These are phyloP conservation scores for Irpex sp. DNA, from an alignment of 1,284 basidiomycete species.

Conservation along the genomic window DNA sequence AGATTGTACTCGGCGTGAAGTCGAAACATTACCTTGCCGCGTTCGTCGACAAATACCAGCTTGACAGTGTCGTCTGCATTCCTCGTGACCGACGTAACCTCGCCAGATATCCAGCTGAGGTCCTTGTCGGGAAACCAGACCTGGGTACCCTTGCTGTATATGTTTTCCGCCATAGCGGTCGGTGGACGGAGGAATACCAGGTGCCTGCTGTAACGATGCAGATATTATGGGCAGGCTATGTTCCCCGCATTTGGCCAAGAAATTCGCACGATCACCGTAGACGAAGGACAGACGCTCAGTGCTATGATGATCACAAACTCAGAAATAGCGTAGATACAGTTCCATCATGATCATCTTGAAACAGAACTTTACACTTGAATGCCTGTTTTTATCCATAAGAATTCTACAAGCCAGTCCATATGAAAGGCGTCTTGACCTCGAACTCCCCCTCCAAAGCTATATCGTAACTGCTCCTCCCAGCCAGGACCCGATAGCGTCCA, in stretches of 20 bases:
- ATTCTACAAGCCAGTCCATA: conserved; percentile 44
- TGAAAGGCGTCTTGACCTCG: conserved; percentile 34
- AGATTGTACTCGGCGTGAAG: conserved; percentile 1
- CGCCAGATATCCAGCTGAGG: conserved; percentile 88
- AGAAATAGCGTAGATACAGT: too few species aligned
- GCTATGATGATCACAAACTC: not conserved
- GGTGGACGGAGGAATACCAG: not conserved
- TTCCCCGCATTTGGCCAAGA: not conserved
- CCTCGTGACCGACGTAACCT: conserved; percentile 67
- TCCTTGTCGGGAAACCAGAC: conserved; percentile 93
- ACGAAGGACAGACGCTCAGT: not conserved
- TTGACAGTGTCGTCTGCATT: conserved; percentile 67
- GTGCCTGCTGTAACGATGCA: not conserved
- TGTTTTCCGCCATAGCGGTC: conserved; percentile 72
- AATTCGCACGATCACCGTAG: not conserved
- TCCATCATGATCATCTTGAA: too few species aligned
- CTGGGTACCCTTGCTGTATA: conserved; percentile 80
- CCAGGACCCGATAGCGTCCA: conserved; percentile 42
- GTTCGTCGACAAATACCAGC: conserved; percentile 80
- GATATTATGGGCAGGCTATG: not conserved
- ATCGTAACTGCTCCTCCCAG: conserved; percentile 46
- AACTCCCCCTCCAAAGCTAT: conserved; percentile 37
- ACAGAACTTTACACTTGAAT: not conserved
- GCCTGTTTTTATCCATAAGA: too few species aligned
- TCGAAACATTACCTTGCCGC: conserved; percentile 66